Base-by-base conservation (phyloP, 352 stramenopile species). In the Blastocystis sp. region DNA sequence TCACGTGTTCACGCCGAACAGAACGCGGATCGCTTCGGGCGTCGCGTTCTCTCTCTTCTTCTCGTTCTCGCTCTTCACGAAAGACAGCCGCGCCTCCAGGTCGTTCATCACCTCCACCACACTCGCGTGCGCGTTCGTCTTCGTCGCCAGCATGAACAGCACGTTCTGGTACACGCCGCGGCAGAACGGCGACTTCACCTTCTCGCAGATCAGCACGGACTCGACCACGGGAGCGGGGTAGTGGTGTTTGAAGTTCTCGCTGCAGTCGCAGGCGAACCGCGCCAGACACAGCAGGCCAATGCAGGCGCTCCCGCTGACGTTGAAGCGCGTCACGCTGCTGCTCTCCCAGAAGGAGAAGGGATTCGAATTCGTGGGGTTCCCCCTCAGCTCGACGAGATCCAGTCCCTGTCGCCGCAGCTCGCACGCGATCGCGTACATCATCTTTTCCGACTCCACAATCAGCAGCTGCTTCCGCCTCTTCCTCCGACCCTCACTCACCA, bases 141-240 rank as follows among this genome's bases (percentile, higher is more conserved):
- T 61, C 10, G 74, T 50, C 26, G 24, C 59, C 21, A 85, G 74
- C 37, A 62, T 59, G n/a, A 85, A 69, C 12, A 85, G 74, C 2
- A 85, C 13, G 41, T 85, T 85, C 45, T 85, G 74, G 35, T 85
- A 85, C 13, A 85, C 50, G 0, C 16, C 29, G 21, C 31, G 19
- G 19, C 41, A 85, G 21, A 19, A 45, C 10, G 24, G 16, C 31
- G 74, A 39, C 33, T 39, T 31, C 21, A 55, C 50, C 31, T 85
- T 85, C 37, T 85, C 74, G 13, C n/a, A 21, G 2, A 85, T 55
- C 10, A 85, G 33, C n/a, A 85, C 37, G 12, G 31, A 29, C 37
- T 61, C 19, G 2, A 85, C 60, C 3, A 85, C 45, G 16, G 74
- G 74, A 13, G 60, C 37, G 2, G 24, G 12, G 31, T 50, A 85